Evolutionary conservation across 1,139 yeast species (phyloP).

Genomic region (Saccharomycopsis crataegensis): DNA sequence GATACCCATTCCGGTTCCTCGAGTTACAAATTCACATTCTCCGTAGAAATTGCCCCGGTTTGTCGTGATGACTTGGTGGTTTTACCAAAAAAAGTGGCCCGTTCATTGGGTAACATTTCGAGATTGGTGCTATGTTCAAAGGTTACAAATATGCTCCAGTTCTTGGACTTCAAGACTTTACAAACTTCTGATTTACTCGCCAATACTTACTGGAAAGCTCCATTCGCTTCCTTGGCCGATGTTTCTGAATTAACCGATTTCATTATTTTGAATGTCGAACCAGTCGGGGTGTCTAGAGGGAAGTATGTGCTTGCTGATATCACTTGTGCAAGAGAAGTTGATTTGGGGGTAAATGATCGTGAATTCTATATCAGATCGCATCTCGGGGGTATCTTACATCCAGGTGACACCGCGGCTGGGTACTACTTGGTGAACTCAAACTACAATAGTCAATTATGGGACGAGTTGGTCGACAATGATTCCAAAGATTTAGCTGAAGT

Average conservation of each 20-base stretch:
- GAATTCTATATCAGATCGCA: constrained; percentile 81
- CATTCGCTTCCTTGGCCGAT: constrained; percentile 74
- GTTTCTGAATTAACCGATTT: constrained; percentile 79
- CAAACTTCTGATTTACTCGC: constrained; percentile 76
- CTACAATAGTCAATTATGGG: constrained; percentile 83
- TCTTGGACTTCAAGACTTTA: constrained; percentile 75
- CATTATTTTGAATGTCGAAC: constrained; percentile 87
- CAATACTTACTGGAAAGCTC: constrained; percentile 77
- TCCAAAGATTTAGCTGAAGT: constrained; percentile 75
- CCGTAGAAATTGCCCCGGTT: constrained; percentile 93
- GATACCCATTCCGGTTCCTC: constrained; percentile 91
- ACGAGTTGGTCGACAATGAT: constrained; percentile 48
- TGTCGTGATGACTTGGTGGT: constrained; percentile 95
- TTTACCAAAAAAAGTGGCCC: constrained; percentile 78
- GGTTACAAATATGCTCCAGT: constrained; percentile 73
- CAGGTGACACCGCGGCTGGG: constrained; percentile 94
- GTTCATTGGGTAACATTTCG: constrained; percentile 74
- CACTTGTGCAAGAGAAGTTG: constrained; percentile 79
- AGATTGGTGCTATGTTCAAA: constrained; percentile 82
- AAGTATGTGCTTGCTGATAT: constrained; percentile 83
- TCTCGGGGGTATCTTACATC: constrained; percentile 87
- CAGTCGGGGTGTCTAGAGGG: constrained; percentile 78
- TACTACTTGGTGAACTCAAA: constrained; percentile 78
- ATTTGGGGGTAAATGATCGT: constrained; percentile 77
- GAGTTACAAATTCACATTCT: constrained; percentile 81